phyloP scores from a whole-genome alignment of 805 yeast genomes.

The Kodamaea sagamina region DNA sequence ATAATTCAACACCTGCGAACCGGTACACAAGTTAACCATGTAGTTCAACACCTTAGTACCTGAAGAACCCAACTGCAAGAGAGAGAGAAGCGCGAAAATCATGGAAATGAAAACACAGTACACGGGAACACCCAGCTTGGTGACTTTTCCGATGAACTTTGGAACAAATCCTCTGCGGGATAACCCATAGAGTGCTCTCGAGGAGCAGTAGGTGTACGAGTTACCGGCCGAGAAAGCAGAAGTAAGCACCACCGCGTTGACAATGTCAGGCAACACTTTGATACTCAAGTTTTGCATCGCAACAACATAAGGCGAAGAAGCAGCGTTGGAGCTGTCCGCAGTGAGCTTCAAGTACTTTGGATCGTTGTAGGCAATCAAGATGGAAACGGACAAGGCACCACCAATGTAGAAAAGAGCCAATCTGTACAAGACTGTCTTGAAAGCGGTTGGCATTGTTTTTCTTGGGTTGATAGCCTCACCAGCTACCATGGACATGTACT shows the following conservation, averaged over 20 bases:
- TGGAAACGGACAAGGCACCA: conserved; percentile 43
- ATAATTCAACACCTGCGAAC: conserved; percentile 49
- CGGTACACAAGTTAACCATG: conserved; percentile 50
- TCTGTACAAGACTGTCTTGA: conserved; percentile 58
- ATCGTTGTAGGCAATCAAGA: conserved; percentile 35
- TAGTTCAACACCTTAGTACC: conserved; percentile 43
- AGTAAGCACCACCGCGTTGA: conserved; percentile 73
- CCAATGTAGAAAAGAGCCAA: conserved; percentile 42
- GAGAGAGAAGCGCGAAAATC: conserved; percentile 61
- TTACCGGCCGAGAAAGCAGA: conserved; percentile 56
- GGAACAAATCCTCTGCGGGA: conserved; percentile 52
- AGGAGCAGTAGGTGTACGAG: conserved; percentile 67
- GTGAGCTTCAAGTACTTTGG: conserved; percentile 28
- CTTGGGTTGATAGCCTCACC: conserved; percentile 63
- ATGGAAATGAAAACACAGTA: conserved; percentile 45
- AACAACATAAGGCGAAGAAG: conserved; percentile 78
- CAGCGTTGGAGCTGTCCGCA: conserved; percentile 17
- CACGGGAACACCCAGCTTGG: conserved; percentile 47
- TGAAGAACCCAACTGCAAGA: conserved; percentile 54
- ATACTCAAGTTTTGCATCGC: conserved; percentile 74
- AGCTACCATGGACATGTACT: conserved; percentile 53
- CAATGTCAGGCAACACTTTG: conserved; percentile 69
- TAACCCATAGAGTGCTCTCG: conserved; percentile 59
- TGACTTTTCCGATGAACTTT: conserved; percentile 41
- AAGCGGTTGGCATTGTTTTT: conserved; percentile 62